Evolutionary conservation across 176 grass and related monocot genomes (phyloP), one percentile per base, ranked within the genome.

Genomic region (Ensete glaucum): DNA sequence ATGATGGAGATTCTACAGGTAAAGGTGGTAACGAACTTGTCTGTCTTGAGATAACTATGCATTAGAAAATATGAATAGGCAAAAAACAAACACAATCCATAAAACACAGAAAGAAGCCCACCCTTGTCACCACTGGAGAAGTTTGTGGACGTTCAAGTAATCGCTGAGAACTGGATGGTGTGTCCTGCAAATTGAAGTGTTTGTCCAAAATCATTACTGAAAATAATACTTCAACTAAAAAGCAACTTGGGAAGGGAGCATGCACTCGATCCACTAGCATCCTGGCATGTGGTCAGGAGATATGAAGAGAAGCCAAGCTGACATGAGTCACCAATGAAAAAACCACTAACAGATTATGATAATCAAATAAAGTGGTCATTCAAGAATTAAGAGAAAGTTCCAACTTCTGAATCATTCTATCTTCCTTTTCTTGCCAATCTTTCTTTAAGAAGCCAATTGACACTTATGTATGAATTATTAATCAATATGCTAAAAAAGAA

Each of bases 71-170:
- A 22, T 21, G 72, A 59, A 65, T 9, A 56, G 8, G 29, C 75
- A 54, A 19, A 79, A 50, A 58, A 75, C 16, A 56, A 54, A 54
- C 11, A 54, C 11, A 54, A 54, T 17, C 21, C 2, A 73, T 54
- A 9, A 22, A 22, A 13, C 9, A 22, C 4, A 72, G 20, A 0
- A 54, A 17, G 3, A 16, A 27, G 9, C 71, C 70, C 85, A 91
- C 88, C 88, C 80, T 87, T 43, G 62, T 34, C 2, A 60, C 16
- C 77, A 85, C 14, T 73, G 57, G 78, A 2, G 26, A 22, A 50
- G 17, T 48, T 64, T 82, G 76, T 75, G 82, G 73, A 17, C 68
- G 84, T 80, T 91, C 88, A 50, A 87, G 82, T 67, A 82, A 68
- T 65, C 62, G 77, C 43, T 14, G 51, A 76, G 88, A 71, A 80